A percentile compares a stretch with the other conserved stretches of the same genome.
phyloP scores from a whole-genome alignment of 2,329 filamentous ascomycete species.

The Stromatinia cepivora region DNA sequence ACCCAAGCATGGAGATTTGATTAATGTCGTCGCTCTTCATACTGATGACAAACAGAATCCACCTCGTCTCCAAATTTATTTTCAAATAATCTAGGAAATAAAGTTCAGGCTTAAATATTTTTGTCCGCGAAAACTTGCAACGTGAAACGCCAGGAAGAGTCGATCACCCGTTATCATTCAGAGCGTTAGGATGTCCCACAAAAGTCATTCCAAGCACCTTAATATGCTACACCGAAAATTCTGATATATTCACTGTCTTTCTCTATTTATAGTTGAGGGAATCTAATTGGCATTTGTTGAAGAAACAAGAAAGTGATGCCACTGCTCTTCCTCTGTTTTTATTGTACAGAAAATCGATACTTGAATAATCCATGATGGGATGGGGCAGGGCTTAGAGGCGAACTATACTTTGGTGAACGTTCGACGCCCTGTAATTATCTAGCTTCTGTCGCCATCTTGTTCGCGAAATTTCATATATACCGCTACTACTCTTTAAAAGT shows the following conservation, averaged over 20 bases:
- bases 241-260: no score
- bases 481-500: no score
- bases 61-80: neutral
- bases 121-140: neutral
- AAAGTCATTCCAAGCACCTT: neutral
- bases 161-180: constrained; percentile 1
- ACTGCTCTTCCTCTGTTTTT: neutral
- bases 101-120: neutral
- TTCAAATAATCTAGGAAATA: neutral
- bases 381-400: no score
- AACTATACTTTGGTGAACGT: no score
- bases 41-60: neutral
- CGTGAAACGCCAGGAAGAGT: neutral
- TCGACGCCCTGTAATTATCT: neutral
- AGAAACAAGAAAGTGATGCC: neutral
- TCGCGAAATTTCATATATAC: no score
- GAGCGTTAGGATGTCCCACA: neutral
- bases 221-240: neutral
- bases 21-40: neutral
- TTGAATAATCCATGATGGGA: no score
- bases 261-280: no score
- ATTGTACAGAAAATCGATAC: neutral
- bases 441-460: neutral
- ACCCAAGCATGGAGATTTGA: neutral
- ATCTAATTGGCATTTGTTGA: no score